Conservation (phyloP, 805 yeast species). For the Candida verbasci region DNA sequence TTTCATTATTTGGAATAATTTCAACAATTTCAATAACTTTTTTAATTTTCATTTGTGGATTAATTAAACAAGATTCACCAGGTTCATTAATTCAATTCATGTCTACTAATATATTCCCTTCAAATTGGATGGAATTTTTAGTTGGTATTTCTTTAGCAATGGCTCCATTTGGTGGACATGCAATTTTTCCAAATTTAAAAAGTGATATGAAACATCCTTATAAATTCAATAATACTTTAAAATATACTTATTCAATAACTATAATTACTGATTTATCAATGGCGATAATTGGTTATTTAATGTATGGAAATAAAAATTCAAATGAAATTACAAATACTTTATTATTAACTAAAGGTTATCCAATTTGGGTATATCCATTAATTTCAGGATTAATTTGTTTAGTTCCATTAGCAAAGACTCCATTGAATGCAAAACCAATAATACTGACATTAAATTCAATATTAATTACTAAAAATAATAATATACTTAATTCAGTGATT, state of each 20-base stretch:
- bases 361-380: constrained; percentile 41
- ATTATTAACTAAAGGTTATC: constrained; percentile 44
- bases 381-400: constrained; percentile 72
- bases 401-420: constrained; percentile 80
- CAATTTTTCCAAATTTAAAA: constrained; percentile 73
- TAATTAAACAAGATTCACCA: constrained; percentile 56
- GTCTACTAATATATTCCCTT: constrained; percentile 67
- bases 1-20: constrained; percentile 54
- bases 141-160: constrained; percentile 61
- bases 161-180: constrained; percentile 85
- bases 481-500: constrained; percentile 6
- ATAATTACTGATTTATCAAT: constrained; percentile 57
- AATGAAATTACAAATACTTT: constrained; percentile 52
- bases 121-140: constrained; percentile 44
- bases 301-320: constrained; percentile 49
- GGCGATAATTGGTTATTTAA: constrained; percentile 60
- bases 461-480: constrained; percentile 15
- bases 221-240: constrained; percentile 50
- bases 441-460: constrained; percentile 62
- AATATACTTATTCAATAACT: constrained; percentile 57
- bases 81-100: constrained; percentile 69
- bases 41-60: constrained; percentile 53
- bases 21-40: constrained; percentile 50
- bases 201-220: constrained; percentile 72
- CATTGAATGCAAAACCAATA: constrained; percentile 79